A percentile compares a stretch with the other conserved stretches of the same genome.
phyloP scores from a whole-genome alignment of 2,329 filamentous ascomycete genomes.

The Xylariaceae sp. region DNA sequence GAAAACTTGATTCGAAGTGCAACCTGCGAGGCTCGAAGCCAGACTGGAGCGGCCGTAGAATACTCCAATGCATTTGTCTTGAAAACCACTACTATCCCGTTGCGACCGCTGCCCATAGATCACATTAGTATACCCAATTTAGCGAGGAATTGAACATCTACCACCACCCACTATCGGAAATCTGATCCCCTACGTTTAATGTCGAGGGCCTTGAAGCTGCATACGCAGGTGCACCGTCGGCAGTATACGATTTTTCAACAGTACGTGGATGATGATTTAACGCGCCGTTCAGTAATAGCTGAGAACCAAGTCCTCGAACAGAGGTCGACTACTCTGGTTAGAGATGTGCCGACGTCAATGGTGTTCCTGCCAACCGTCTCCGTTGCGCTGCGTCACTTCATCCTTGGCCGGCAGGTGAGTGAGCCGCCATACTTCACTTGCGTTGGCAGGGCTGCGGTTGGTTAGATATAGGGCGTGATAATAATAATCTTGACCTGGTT shows the following conservation, averaged over 20 bases:
- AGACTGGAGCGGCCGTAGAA: background rate
- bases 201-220: too few species aligned
- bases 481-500: too few species aligned
- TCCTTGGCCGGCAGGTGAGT: background rate
- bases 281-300: too few species aligned
- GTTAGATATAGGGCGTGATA: too few species aligned
- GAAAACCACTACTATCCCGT: background rate
- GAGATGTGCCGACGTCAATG: background rate
- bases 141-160: background rate
- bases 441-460: too few species aligned
- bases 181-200: background rate
- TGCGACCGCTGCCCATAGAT: background rate
- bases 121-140: background rate
- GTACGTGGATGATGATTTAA: too few species aligned
- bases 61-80: background rate
- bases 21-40: background rate
- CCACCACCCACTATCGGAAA: background rate
- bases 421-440: background rate
- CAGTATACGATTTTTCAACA: too few species aligned
- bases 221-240: too few species aligned
- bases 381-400: background rate
- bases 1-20: background rate
- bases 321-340: background rate
- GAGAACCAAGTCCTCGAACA: background rate
- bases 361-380: background rate